A percentile compares a stretch with the other conserved stretches of the same genome.
Evolutionary conservation across 2,329 filamentous ascomycete species (phyloP).

Genomic region (Paecilomyces variotii): DNA sequence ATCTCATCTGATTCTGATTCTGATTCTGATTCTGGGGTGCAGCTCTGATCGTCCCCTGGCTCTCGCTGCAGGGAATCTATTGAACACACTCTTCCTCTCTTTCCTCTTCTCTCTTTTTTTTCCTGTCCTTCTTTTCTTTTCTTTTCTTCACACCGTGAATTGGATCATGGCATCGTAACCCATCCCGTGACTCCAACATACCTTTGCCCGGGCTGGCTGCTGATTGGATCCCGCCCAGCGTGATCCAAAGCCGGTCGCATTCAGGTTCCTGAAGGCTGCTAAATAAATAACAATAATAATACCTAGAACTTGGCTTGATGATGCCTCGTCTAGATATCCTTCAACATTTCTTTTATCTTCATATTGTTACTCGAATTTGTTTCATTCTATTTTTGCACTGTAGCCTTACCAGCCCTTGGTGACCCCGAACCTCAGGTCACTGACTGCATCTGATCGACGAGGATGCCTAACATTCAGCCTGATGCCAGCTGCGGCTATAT

Average conservation of each 20-base stretch:
- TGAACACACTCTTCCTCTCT: slow-evolving; percentile 3
- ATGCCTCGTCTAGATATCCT: neutral
- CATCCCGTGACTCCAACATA: neutral
- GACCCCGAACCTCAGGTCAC: neutral
- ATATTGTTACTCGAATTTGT: no score
- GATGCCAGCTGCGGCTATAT: neutral
- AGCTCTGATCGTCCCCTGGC: neutral
- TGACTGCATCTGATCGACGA: neutral
- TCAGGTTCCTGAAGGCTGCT: neutral
- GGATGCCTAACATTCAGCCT: neutral
- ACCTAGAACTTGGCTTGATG: no score
- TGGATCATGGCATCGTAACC: neutral
- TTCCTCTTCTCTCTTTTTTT: slow-evolving; percentile 4
- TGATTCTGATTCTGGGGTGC: neutral
- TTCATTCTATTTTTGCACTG: no score
- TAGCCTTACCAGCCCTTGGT: no score
- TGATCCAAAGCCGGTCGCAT: neutral
- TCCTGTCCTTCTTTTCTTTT: neutral
- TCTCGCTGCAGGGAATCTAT: neutral
- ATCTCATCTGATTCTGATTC: no score
- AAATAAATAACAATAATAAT: no score
- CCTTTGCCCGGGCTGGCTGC: neutral
- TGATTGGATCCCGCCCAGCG: neutral
- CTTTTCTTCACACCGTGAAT: neutral
- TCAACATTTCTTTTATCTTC: no score